phyloP scores from a whole-genome alignment of 139 green algal genomes.

The Haematococcus sp. region DNA sequence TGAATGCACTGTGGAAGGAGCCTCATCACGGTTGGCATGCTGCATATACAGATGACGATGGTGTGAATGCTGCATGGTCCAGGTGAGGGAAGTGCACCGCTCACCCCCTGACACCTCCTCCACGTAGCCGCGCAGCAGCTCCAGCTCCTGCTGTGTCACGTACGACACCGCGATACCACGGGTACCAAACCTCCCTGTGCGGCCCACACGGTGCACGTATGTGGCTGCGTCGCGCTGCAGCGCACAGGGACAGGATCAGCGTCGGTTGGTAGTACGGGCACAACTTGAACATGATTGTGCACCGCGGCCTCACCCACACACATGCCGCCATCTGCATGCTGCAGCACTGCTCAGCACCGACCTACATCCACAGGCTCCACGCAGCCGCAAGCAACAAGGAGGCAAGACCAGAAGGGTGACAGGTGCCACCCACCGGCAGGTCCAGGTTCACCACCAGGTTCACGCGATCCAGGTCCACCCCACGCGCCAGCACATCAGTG shows the following conservation, averaged over 20 bases:
- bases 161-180: conserved; percentile 60
- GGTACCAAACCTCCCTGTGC: conserved; percentile 80
- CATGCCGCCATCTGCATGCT: too few relatives aligned
- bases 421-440: conserved; percentile 35
- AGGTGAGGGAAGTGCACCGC: neutral
- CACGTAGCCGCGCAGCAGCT: conserved; percentile 33
- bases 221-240: conserved; percentile 40
- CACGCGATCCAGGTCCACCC: conserved; percentile 79
- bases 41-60: neutral
- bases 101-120: conserved; percentile 29
- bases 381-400: too few relatives aligned
- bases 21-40: too few relatives aligned
- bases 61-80: neutral
- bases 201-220: conserved; percentile 60
- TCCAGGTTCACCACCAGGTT: conserved; percentile 82
- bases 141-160: conserved; percentile 48
- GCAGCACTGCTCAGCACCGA: too few relatives aligned
- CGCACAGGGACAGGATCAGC: neutral
- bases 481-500: conserved; percentile 78
- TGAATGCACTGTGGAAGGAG: too few relatives aligned
- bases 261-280: too few relatives aligned
- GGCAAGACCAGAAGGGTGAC: too few relatives aligned
- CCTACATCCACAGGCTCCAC: too few relatives aligned
- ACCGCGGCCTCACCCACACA: too few relatives aligned
- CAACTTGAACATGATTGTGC: too few relatives aligned